A percentile compares a stretch with the other conserved stretches of the same genome.
phyloP scores from a whole-genome alignment of 257 asterid species.

The Gentiana macrophylla region DNA sequence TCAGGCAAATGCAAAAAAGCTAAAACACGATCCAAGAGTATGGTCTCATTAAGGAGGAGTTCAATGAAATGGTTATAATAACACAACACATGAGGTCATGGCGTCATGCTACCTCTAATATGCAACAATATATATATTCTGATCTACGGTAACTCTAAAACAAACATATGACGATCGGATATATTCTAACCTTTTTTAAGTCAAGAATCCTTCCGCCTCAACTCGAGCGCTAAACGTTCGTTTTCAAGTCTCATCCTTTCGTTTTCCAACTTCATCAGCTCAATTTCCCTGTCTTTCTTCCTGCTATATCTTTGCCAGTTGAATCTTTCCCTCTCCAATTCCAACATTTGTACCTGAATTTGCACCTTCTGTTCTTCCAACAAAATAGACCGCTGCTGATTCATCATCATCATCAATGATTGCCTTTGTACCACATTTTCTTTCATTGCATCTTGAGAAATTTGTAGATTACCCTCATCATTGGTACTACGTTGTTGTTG shows the following conservation, averaged over 20 bases:
- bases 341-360: slow-evolving; percentile 23
- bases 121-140: neutral
- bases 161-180: too few species aligned
- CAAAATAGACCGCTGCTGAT: slow-evolving; percentile 19
- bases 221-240: slow-evolving; percentile 21
- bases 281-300: slow-evolving; percentile 25
- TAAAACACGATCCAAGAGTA: too few species aligned
- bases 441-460: neutral
- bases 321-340: slow-evolving; percentile 24
- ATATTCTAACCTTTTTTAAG: too few species aligned
- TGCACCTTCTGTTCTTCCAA: slow-evolving; percentile 24
- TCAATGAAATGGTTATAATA: too few species aligned
- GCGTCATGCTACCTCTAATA: slow-evolving; percentile 4
- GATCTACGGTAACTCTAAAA: neutral
- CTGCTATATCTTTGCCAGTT: slow-evolving; percentile 15
- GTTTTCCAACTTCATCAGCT: slow-evolving; percentile 24
- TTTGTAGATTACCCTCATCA: slow-evolving; percentile 9
- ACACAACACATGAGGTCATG: neutral
- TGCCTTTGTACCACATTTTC: slow-evolving; percentile 12
- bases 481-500: slow-evolving; percentile 14
- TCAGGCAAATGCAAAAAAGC: too few species aligned
- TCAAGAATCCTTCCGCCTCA: slow-evolving; percentile 16
- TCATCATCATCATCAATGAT: slow-evolving; percentile 8
- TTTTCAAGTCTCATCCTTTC: slow-evolving; percentile 37
- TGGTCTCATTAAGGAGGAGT: too few species aligned